A percentile compares a stretch with the other conserved stretches of the same genome.
Conservation (phyloP, 192 early-diverging fungal species). For the Coemansia sp. region DNA sequence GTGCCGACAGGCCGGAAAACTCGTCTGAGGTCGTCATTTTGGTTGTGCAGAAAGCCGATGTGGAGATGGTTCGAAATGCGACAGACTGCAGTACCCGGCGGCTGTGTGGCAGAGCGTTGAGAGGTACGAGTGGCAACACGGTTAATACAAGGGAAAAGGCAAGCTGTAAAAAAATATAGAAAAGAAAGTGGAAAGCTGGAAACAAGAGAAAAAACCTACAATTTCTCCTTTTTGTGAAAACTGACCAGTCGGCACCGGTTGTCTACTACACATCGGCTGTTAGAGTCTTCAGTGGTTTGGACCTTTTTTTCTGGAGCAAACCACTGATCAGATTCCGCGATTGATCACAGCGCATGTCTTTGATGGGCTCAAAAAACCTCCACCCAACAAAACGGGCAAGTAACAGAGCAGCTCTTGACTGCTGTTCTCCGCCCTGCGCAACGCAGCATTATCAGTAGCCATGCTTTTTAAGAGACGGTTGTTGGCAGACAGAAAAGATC, state of each 20-base stretch:
- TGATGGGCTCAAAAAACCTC: background rate
- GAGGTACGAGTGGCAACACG: background rate
- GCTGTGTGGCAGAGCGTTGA: background rate
- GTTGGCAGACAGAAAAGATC: background rate
- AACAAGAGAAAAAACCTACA: no score
- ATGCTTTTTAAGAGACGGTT: background rate
- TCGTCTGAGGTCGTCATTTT: conserved; percentile 36
- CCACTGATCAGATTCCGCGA: background rate
- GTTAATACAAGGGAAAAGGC: background rate
- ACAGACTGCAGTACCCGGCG: background rate
- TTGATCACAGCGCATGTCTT: background rate
- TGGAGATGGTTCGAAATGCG: background rate
- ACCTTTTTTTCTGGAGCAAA: background rate
- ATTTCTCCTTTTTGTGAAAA: background rate
- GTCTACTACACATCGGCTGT: background rate
- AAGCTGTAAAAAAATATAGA: background rate
- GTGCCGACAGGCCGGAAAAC: conserved; percentile 33
- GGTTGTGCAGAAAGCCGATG: background rate
- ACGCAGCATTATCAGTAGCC: background rate
- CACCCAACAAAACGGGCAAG: no score
- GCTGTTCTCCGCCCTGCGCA: background rate
- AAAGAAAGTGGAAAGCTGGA: background rate
- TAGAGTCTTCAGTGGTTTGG: background rate
- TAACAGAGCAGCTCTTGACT: no score
- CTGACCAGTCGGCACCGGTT: background rate